Evolutionary conservation across 2,329 filamentous ascomycete genomes (phyloP), one percentile per base, ranked within the genome.

Genomic region (Aspergillus sp.): DNA sequence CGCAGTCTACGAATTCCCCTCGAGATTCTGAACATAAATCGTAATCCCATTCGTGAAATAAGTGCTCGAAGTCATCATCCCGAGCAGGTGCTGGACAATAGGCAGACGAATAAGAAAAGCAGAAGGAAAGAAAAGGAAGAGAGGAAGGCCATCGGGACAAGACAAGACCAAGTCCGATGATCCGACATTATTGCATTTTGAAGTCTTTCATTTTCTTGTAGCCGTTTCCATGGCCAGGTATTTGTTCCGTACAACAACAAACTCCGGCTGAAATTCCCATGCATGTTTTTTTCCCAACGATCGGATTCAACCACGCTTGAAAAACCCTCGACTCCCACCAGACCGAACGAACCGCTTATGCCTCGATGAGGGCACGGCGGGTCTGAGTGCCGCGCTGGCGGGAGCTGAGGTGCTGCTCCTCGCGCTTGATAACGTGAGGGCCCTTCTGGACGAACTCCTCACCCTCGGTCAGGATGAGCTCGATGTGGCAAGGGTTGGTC

Each of bases 401-500:
- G 68, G 86, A 88, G 80, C 75, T 86, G 69, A 98, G 80, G 73
- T 84, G 86, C 58, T 73, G 66, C 53, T 75, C 70, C 62, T 85
- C 79, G 62, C 82, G 81, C 65, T 77, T 76, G 56, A 76, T 79
- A 63, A 82, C 79, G 55, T 81, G 72, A 62, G 83, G 79, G 54
- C 83, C 83, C 85, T 98, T 98, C 78, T 90, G 82, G 65, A 98
- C 88, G 64, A 86, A 82, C 82, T 98, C 94, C 70, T 94, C 86
- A 67, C 81, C 89, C 83, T 98, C 94, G 70, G 91, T 95, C 65
- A 98, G 83, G 83, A 98, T 98, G 68, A 98, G 80, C 81, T 98
- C 94, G 75, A 98, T 95, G 85, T 98, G 93, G 87, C 91, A 98
- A 64, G 93, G 93, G 85, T 94, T 94, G 64, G 90, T 96, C 94